Evolutionary conservation across 169 alveolate species (phyloP).

Genomic region (Plasmodium coatneyi): DNA sequence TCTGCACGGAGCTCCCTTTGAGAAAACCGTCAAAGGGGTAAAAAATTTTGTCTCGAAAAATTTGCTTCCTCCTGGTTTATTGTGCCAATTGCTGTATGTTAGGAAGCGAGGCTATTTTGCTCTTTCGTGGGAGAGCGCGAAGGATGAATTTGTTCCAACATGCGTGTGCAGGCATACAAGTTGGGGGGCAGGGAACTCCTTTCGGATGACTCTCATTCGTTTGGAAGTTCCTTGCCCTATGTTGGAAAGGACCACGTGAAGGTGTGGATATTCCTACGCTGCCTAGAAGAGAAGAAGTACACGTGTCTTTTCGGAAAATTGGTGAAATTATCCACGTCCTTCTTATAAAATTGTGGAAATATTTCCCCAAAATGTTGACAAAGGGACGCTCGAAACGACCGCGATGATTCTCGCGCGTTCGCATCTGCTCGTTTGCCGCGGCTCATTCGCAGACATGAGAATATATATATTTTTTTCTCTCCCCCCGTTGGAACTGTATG

Average conservation of each 20-base stretch:
- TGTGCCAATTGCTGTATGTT: not conserved
- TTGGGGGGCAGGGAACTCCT: not conserved
- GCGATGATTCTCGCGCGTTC: not conserved
- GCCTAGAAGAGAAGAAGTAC: not conserved
- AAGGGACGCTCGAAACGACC: not conserved
- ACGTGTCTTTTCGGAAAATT: not conserved
- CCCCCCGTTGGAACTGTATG: not conserved
- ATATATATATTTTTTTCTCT: not conserved
- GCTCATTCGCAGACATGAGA: not conserved
- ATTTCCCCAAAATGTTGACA: not conserved
- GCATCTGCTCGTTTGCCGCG: not conserved
- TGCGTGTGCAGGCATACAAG: not conserved
- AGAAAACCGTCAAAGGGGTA: not conserved
- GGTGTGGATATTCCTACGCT: not conserved
- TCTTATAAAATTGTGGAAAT: not conserved
- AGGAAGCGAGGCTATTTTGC: not conserved
- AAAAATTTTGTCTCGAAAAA: not conserved
- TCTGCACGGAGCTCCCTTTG: not conserved
- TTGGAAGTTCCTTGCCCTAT: not conserved
- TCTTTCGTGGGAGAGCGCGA: not conserved
- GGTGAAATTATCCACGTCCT: not conserved
- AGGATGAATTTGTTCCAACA: not conserved
- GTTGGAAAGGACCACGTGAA: not conserved
- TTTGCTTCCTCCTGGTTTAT: not conserved
- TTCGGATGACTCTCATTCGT: not conserved